Conservation (phyloP, 179 eudicot genomes). For the Patellifolia procumbens region DNA sequence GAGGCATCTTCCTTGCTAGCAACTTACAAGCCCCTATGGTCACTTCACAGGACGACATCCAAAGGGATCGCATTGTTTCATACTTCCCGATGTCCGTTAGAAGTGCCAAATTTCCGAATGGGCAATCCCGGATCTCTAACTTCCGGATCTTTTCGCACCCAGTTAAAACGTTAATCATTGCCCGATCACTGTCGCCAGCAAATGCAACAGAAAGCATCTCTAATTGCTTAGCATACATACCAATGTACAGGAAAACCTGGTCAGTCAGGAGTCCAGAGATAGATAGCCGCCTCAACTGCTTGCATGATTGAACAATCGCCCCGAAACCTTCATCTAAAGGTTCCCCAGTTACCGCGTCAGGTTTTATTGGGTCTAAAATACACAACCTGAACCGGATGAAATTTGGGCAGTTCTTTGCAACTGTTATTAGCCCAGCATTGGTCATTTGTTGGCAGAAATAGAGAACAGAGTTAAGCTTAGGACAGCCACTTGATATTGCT, state of each 20-base stretch:
- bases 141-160: slow-evolving; percentile 81
- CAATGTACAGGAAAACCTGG: slow-evolving; percentile 75
- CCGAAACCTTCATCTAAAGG: slow-evolving; percentile 92
- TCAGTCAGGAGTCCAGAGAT: slow-evolving; percentile 78
- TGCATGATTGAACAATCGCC: slow-evolving; percentile 76
- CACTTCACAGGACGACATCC: slow-evolving; percentile 93
- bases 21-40: slow-evolving; percentile 73
- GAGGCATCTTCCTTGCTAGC: slow-evolving; percentile 71
- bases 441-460: slow-evolving; percentile 94
- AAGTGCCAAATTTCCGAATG: slow-evolving; percentile 73
- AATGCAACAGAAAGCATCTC: slow-evolving; percentile 87
- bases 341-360: slow-evolving; percentile 65
- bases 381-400: slow-evolving; percentile 63
- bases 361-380: slow-evolving; percentile 61
- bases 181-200: slow-evolving; percentile 79
- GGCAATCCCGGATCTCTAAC: slow-evolving; percentile 81
- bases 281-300: slow-evolving; percentile 61
- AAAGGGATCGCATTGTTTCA: slow-evolving; percentile 95
- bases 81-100: slow-evolving; percentile 68
- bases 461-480: slow-evolving; percentile 67
- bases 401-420: slow-evolving; percentile 84
- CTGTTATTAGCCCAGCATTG: slow-evolving; percentile 70
- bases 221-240: slow-evolving; percentile 79
- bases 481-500: slow-evolving; percentile 80
- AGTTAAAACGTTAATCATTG: slow-evolving; percentile 67